phyloP scores from a whole-genome alignment of 83 land plant genomes.

The Larix sibirica region DNA sequence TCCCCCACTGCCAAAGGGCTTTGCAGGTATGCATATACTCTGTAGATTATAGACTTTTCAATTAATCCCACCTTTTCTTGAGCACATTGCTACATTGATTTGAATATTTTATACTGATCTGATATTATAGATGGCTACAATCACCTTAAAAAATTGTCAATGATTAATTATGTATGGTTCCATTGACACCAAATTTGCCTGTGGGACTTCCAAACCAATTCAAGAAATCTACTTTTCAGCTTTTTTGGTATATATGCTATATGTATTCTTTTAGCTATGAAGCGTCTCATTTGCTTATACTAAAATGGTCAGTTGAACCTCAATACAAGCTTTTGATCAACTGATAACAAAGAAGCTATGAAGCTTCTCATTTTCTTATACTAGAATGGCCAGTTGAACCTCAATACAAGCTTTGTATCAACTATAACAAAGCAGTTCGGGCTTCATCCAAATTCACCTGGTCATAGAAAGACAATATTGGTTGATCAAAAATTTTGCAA shows the following conservation, averaged over 20 bases:
- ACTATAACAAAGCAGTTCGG: no score
- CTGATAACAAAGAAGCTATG: not conserved
- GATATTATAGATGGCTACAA: not conserved
- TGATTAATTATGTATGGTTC: not conserved
- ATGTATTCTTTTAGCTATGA: not conserved
- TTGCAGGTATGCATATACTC: conserved; percentile 11
- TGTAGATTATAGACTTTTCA: not conserved
- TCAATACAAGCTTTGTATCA: not conserved
- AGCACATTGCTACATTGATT: not conserved
- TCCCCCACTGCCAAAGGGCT: conserved; percentile 35
- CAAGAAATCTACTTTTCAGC: not conserved
- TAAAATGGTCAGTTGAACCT: not conserved
- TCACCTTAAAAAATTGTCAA: not conserved
- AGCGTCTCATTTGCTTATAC: not conserved
- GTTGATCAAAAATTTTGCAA: no score
- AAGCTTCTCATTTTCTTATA: no score
- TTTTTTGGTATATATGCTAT: not conserved
- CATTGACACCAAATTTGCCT: not conserved
- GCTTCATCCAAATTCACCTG: no score
- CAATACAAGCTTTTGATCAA: not conserved
- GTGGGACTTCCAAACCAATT: not conserved
- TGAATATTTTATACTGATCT: not conserved
- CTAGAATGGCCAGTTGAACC: not conserved
- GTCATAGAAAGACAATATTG: no score
- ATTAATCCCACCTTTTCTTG: not conserved